These are phyloP conservation scores for Kwoniella mangroviensis DNA, from an alignment of 768 basidiomycete species.

Conservation along the genomic window DNA sequence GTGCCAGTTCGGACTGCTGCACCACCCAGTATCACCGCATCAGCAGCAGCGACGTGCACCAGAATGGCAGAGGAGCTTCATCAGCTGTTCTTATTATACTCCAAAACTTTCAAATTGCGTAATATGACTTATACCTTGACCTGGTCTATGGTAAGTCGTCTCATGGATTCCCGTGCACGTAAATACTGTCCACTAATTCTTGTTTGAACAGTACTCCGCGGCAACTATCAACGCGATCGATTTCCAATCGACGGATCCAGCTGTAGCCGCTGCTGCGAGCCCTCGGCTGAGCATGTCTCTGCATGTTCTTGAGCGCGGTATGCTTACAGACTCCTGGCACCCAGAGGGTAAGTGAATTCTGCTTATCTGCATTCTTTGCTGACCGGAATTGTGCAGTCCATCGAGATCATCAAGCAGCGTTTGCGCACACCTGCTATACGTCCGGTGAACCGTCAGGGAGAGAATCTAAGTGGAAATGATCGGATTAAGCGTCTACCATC, in stretches of 20 bases:
- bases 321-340: constrained; percentile 31
- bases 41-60: constrained; percentile 20
- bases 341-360: constrained; percentile 19
- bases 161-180: background rate
- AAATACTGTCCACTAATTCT: background rate
- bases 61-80: constrained; percentile 34
- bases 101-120: constrained; percentile 31
- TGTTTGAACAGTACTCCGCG: constrained; percentile 28
- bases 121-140: constrained; percentile 34
- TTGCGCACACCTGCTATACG: constrained; percentile 11
- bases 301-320: constrained; percentile 30
- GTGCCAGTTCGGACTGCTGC: constrained; percentile 16
- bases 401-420: constrained; percentile 36
- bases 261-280: constrained; percentile 21
- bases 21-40: constrained; percentile 1
- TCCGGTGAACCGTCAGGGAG: constrained; percentile 11
- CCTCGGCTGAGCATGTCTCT: constrained; percentile 24
- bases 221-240: constrained; percentile 38
- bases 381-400: constrained; percentile 18
- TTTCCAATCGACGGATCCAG: constrained; percentile 21
- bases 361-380: background rate
- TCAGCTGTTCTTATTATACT: constrained; percentile 27
- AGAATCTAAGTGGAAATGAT: background rate
- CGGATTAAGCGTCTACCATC: background rate
- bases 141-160: constrained; percentile 33